Conservation (phyloP, 2,329 filamentous ascomycete genomes). For the Fusarium verticillioides region DNA sequence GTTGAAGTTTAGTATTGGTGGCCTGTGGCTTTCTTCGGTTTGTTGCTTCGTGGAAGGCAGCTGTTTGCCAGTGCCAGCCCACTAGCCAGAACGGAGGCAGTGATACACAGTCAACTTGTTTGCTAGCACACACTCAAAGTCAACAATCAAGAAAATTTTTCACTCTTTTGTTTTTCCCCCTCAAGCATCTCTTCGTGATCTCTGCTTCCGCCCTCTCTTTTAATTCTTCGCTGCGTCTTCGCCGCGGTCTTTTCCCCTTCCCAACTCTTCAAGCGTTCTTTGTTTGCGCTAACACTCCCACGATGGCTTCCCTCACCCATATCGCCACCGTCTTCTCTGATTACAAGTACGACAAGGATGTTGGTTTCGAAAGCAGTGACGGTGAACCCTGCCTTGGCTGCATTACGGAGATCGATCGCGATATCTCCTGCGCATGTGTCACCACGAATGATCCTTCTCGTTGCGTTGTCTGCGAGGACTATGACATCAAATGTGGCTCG, state of each 20-base stretch:
- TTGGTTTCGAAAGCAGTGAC: accelerated
- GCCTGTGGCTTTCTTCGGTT: accelerated
- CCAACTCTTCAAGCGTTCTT: not conserved
- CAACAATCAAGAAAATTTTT: accelerated
- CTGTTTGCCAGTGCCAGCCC: not conserved
- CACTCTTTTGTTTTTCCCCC: too few species aligned
- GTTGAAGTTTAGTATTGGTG: accelerated
- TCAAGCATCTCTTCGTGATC: not conserved
- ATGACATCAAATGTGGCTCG: accelerated
- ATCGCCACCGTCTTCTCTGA: accelerated
- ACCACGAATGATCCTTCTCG: too few species aligned
- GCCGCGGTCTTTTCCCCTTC: accelerated
- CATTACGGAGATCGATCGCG: accelerated
- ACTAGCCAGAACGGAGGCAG: accelerated
- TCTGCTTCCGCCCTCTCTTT: not conserved
- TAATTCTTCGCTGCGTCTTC: accelerated
- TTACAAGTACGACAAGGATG: not conserved
- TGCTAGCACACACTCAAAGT: accelerated
- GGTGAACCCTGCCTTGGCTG: accelerated
- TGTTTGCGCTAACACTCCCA: accelerated
- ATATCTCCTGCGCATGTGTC: not conserved
- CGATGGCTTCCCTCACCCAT: accelerated
- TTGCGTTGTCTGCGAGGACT: not conserved
- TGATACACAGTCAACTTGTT: not conserved
- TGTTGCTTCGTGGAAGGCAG: accelerated